Evolutionary conservation across 768 basidiomycete species (phyloP), one percentile per base, ranked within the genome.

Genomic region (Rhizopogon roseolus): DNA sequence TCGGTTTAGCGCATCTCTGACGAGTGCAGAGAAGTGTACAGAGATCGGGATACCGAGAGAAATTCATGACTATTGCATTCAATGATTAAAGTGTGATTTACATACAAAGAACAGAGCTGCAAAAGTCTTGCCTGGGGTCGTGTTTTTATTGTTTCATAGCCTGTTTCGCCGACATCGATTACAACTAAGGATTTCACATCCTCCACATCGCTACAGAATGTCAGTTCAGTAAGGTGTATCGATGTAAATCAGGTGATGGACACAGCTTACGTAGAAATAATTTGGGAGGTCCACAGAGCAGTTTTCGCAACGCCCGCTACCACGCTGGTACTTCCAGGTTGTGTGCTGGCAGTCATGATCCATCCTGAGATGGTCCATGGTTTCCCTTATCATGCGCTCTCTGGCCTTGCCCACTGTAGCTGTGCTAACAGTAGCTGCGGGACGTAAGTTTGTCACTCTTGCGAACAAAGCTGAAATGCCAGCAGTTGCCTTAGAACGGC

Each of bases 311-410:
- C 28, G 48, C 4, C 75, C 78, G 0, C 71, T 73, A 0, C 80
- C 81, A 3, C 62, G 5, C 0, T 73, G 68, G 34, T 75, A 73
- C 22, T 59, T 64, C 81, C 83, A 85, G 1, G 19, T 46, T 45
- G 66, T 67, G 3, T 74, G 68, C 9, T 55, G 17, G 51, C 86
- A 88, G 6, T 81, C 74, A 62, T 86, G 86, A 54, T 81, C 75
- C 5, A 69, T 64, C 11, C 81, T 66, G 36, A 86, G 66, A 3
- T 70, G 52, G 1, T 71, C 73, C 43, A 69, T 69, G 59, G 63
- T 70, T 38, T 66, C 58, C 8, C 41, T 59, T 4, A 76, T 65
- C 42, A 65, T 57, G 25, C 53, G 54, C 25, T 59, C 57, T 27
- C 62, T 57, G 40, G 6, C 42, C 19, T 42, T 17, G 10, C 50